Conservation (phyloP, 2,329 filamentous ascomycete species). For the Hymenoscyphus repandus region DNA sequence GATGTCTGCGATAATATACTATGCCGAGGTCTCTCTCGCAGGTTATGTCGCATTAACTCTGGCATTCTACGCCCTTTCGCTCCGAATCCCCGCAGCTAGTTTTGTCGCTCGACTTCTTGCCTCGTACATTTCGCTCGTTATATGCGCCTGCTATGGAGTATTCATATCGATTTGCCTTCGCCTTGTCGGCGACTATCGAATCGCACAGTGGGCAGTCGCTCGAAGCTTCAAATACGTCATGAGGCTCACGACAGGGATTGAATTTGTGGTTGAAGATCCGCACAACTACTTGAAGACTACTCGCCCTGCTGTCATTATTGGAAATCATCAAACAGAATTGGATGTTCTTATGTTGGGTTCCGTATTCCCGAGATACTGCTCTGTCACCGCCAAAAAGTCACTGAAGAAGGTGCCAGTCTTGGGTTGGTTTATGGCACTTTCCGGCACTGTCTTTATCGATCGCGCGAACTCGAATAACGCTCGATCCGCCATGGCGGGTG, state of each 20-base stretch:
- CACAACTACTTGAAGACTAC: constrained; percentile 47
- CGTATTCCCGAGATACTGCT: constrained; percentile 88
- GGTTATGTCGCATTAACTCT: constrained; percentile 48
- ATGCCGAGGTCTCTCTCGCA: constrained; percentile 40
- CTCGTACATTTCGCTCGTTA: constrained; percentile 56
- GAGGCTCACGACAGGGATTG: constrained; percentile 68
- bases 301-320: constrained; percentile 84
- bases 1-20: constrained; percentile 31
- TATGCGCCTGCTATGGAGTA: constrained; percentile 68
- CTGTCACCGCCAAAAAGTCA: constrained; percentile 85
- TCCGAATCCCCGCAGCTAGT: constrained; percentile 51
- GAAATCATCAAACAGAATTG: constrained; percentile 94
- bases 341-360: constrained; percentile 87
- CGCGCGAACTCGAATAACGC: constrained; percentile 79
- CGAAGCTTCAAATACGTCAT: constrained; percentile 77
- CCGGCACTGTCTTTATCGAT: constrained; percentile 92
- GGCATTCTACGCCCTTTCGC: constrained; percentile 58
- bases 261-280: constrained; percentile 69
- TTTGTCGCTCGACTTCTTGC: constrained; percentile 67
- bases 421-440: constrained; percentile 90
- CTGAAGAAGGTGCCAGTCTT: constrained; percentile 76
- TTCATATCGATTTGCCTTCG: constrained; percentile 67
- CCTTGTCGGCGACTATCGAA: constrained; percentile 63
- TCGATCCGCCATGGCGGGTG: constrained; percentile 77
- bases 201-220: constrained; percentile 80